These are phyloP conservation scores for Steccherinum ochraceum DNA, from an alignment of 768 basidiomycete genomes.

Conservation along the genomic window DNA sequence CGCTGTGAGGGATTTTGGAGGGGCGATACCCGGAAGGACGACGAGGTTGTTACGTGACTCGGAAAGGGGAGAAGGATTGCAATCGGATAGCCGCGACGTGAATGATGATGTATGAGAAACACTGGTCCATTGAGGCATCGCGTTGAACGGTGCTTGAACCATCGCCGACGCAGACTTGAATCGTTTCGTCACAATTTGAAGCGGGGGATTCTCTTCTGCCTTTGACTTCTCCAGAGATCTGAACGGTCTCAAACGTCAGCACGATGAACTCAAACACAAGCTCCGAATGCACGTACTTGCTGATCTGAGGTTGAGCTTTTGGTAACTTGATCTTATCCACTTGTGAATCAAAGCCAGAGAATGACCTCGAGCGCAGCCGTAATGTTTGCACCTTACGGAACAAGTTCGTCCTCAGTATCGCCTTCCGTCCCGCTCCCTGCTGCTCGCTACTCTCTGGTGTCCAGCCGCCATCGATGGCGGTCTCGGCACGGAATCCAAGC, in stretches of 20 bases:
- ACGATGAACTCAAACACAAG: not conserved
- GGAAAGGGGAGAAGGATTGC: slow-evolving; percentile 37
- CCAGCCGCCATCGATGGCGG: not conserved
- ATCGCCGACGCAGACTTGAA: slow-evolving; percentile 16
- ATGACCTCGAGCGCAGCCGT: slow-evolving; percentile 62
- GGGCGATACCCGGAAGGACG: not conserved
- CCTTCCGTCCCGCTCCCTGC: slow-evolving; percentile 1
- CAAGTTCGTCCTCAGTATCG: slow-evolving; percentile 56
- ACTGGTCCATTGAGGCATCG: slow-evolving; percentile 20
- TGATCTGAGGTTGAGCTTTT: not conserved
- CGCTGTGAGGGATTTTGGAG: not conserved
- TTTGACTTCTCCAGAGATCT: slow-evolving; percentile 1
- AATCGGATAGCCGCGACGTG: slow-evolving; percentile 19
- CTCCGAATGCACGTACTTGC: not conserved
- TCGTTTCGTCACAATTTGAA: slow-evolving; percentile 10
- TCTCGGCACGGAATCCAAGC: too few relatives aligned
- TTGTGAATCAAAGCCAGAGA: slow-evolving; percentile 59
- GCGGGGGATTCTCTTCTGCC: not conserved
- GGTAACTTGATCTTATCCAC: slow-evolving; percentile 18
- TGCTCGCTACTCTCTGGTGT: not conserved
- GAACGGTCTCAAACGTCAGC: not conserved
- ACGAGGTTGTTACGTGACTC: slow-evolving; percentile 32
- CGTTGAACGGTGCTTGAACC: slow-evolving; percentile 5
- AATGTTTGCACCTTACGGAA: slow-evolving; percentile 45
- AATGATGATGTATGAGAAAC: slow-evolving; percentile 17